Conservation (phyloP, 192 early-diverging fungal species). For the Coemansia javaensis region DNA sequence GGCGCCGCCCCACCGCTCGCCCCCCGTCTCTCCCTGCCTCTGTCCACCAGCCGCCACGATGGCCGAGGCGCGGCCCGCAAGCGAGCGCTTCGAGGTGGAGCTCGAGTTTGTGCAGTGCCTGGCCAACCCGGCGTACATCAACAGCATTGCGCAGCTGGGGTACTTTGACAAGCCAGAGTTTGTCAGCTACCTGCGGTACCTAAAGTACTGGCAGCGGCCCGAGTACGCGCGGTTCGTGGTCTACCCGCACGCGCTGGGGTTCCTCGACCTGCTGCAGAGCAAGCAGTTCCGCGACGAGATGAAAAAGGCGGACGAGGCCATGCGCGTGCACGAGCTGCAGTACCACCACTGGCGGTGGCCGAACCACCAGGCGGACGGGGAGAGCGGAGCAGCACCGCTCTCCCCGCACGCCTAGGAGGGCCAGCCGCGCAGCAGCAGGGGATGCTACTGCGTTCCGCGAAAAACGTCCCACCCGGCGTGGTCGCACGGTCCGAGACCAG, state of each 20-base stretch:
- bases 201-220: constrained; percentile 84
- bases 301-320: constrained; percentile 64
- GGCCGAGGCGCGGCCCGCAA: constrained; percentile 13
- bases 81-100: constrained; percentile 79
- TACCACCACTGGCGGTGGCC: constrained; percentile 38
- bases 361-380: constrained; percentile 6
- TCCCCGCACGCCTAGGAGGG: no score
- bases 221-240: constrained; percentile 88
- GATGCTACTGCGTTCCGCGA: no score
- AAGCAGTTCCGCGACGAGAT: constrained; percentile 73
- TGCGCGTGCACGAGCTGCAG: constrained; percentile 63
- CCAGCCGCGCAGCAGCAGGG: no score
- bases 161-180: constrained; percentile 82
- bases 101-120: constrained; percentile 95
- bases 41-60: no score
- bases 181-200: constrained; percentile 84
- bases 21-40: no score
- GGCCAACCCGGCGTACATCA: constrained; percentile 90
- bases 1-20: no score
- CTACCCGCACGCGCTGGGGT: constrained; percentile 84
- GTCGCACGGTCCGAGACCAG: no score
- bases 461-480: no score
- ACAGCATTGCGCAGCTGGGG: constrained; percentile 83
- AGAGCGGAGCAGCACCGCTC: not conserved
- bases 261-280: constrained; percentile 82